Base-by-base conservation (phyloP, 1,284 basidiomycete species). In the Peniophora sp. region DNA sequence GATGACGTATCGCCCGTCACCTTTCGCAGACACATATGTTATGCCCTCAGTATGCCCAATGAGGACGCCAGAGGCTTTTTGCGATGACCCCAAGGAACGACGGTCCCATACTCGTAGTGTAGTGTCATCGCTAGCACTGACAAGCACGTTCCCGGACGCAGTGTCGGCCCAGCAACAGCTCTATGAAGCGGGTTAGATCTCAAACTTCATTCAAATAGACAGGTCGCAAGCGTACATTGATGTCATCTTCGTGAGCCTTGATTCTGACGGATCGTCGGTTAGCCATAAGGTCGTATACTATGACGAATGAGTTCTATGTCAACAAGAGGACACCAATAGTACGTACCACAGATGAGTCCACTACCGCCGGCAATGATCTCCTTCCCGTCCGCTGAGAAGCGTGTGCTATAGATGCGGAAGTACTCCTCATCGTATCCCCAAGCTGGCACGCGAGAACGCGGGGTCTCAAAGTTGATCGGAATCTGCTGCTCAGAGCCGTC, bases 31-130 rank as follows among this genome's bases (percentile, higher is more conserved):
- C 6, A 92, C 89, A 58, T 90, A 89, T 3, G 93, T 93, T 56
- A 97, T 87, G 34, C 93, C 94, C 63, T 97, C 94, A 0, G 94
- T 97, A 53, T 98, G 96, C 0, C 97, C 96, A 20, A 93, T 85
- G 1, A 99, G 77, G 0, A 95, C 88, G 23, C 96, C 96, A 0
- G 93, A 92, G 2, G 96, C 92, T 57, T 88, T 92, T 45, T 74
- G 77, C 2, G 88, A 87, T 3, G 77, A 73, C 10, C 85, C 82
- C 19, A 99, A 70, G 1, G 92, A 96, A 22, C 97, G 83, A 48
- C 97, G 83, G 66, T 99, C 96, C 91, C 96, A 99, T 52, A 99
- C 84, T 77, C 98, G 98, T 56, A 98, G 72, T 65, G 89, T 95
- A 0, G 83, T 85, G 64, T 99, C 96, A 63, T 99, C 96, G 0